Evolutionary conservation across 441 rosid genomes (phyloP).

Genomic region (Syzygium syzygioides): DNA sequence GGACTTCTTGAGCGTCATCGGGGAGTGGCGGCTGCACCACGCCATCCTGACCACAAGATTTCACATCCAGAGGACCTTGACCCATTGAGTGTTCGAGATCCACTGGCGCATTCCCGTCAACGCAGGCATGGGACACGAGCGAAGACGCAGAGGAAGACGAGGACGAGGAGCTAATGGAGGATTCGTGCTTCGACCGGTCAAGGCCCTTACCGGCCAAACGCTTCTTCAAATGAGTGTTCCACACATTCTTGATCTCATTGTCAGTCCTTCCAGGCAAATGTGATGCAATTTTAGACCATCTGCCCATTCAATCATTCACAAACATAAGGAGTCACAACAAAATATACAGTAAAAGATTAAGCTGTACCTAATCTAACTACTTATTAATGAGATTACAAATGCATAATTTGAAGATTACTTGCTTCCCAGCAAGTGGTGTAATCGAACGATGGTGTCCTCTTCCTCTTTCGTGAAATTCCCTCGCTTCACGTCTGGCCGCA

Average conservation of each 20-base stretch:
- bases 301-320: neutral
- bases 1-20: neutral
- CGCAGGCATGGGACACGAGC: neutral
- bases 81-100: neutral
- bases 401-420: slow-evolving; percentile 2
- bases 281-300: slow-evolving; percentile 49
- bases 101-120: neutral
- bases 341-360: neutral
- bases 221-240: slow-evolving; percentile 62
- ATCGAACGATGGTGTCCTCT: slow-evolving; percentile 3
- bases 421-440: slow-evolving; percentile 6
- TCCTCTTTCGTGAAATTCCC: slow-evolving; percentile 9
- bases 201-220: slow-evolving; percentile 7
- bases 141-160: slow-evolving; percentile 15
- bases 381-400: neutral
- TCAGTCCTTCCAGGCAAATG: slow-evolving; percentile 49
- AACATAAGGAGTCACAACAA: neutral
- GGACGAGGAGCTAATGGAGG: slow-evolving; percentile 21
- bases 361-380: neutral
- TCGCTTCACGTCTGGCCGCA: slow-evolving; percentile 14
- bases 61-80: neutral
- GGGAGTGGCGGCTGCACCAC: neutral
- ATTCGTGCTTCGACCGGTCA: slow-evolving; percentile 20
- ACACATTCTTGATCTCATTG: slow-evolving; percentile 64
- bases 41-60: neutral